These are phyloP conservation scores for Podospora comata DNA, from an alignment of 495 filamentous ascomycete genomes.

Conservation along the genomic window DNA sequence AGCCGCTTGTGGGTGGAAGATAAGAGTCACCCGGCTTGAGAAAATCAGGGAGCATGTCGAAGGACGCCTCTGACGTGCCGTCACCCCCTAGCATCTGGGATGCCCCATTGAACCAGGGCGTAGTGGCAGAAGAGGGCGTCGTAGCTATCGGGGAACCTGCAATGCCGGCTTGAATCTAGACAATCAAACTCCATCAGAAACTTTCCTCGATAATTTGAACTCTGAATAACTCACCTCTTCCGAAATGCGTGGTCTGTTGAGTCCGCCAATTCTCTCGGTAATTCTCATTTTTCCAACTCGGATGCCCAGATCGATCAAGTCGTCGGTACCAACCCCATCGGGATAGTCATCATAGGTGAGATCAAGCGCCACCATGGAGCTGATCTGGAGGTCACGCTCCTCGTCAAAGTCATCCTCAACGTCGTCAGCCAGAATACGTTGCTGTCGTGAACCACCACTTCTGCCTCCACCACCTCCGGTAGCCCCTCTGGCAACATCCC, in stretches of 20 bases:
- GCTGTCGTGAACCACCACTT: slow-evolving; percentile 21
- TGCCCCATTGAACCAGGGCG: background rate
- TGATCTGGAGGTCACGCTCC: slow-evolving; percentile 51
- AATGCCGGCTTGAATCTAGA: slow-evolving; percentile 32
- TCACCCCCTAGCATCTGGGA: background rate
- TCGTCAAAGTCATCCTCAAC: slow-evolving; percentile 47
- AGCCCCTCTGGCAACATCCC: slow-evolving; percentile 45
- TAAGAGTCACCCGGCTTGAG: slow-evolving; percentile 52
- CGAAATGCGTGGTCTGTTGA: slow-evolving; percentile 57
- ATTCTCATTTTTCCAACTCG: slow-evolving; percentile 67
- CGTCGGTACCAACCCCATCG: slow-evolving; percentile 50
- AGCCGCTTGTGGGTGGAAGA: slow-evolving; percentile 60
- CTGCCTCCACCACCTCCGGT: slow-evolving; percentile 17
- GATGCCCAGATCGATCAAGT: slow-evolving; percentile 67
- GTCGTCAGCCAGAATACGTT: slow-evolving; percentile 45
- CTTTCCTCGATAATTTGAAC: background rate
- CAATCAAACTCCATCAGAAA: background rate
- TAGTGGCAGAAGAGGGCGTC: background rate
- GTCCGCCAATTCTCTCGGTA: slow-evolving; percentile 65
- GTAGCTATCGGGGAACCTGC: background rate
- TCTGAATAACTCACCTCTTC: slow-evolving; percentile 54
- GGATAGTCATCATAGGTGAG: slow-evolving; percentile 62
- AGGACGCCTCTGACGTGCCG: slow-evolving; percentile 17
- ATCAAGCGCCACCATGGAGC: slow-evolving; percentile 56
- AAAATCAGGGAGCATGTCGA: slow-evolving; percentile 37